Base-by-base conservation (phyloP, 306 rosid species). In the Vachellia collinsii region DNA sequence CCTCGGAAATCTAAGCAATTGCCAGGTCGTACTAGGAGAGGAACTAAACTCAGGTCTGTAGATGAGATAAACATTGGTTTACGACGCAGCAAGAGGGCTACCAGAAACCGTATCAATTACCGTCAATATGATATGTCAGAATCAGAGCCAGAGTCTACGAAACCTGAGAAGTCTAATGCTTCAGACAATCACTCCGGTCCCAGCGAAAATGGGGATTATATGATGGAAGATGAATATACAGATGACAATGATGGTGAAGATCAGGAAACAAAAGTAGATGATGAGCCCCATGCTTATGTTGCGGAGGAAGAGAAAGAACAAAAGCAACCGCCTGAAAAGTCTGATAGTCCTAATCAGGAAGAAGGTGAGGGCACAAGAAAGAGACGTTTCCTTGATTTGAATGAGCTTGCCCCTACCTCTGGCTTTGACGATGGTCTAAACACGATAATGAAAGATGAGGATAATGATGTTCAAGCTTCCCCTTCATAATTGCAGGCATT, bases 1-100 rank as follows among this genome's bases (percentile, higher is more conserved):
- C 97, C 94, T 58, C 90, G 74, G 20, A 96, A 89, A 76, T 65
- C 77, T 47, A 90, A 86, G 90, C 89, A 88, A 84, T 81, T 87
- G 83, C 92, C 76, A 1, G 91, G 98, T 77, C 97, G 93, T 67
- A 88, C 91, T n/a, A 87, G 94, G 86, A 88, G 97, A 87, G 97
- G 84, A 87, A 82, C 94, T n/a, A 96, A 93, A 86, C 83, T 87
- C 79, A 89, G 97, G 87, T 89, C 98, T 10, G 97, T 91, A 61
- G 97, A 58, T 84, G 93, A 91, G 79, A 85, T 93, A 77, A 97
- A 93, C 80, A 83, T 93, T 5, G 96, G 98, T 86, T 90, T 92
- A 83, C 90, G 99, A 82, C 99, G 99, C 77, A 96, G 99, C 77
- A 96, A 90, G 86, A 96, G 99, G 88, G 91, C 98, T 70, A 89